Evolutionary conservation across 129 eudicot genomes (phyloP), one percentile per base, ranked within the genome.

Genomic region (Lactuca saligna): DNA sequence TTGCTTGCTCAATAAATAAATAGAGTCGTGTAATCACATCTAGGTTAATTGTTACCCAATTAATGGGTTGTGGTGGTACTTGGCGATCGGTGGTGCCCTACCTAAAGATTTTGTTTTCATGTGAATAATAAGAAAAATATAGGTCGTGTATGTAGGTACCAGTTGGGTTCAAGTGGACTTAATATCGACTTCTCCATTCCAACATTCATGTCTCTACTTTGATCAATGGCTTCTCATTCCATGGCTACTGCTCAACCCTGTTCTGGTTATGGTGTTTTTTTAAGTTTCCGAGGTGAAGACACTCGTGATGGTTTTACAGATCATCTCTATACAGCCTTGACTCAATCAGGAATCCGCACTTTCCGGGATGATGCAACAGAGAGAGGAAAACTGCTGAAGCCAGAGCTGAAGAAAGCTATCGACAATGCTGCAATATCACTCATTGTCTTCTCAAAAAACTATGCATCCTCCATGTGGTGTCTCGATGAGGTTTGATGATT

Each of bases 401-500:
- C 58, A 8, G 58, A 70, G 14, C 65, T 70, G 0, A 31, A 44
- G 41, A 70, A 70, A 14, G 75, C 76, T 0, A 72, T 72, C 7
- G 32, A 34, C 7, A 57, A 70, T 65, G 57, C 66, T 0, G 66
- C 66, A 25, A 29, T 70, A 57, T 57, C 66, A 31, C 37, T 70
- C 44, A 57, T 70, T 31, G 66, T 70, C 4, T 70, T 70, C 17
- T 68, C 73, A 12, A 20, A 29, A 17, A 6, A 11, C 9, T 68
- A 68, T 17, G 73, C 64, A 11, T 37, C 73, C 34, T 68, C 73
- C 6, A 20, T 38, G 54, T 68, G 73, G 64, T 55, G 64, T 14
- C 73, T 57, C 5, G 46, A 70, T 42, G 75, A 70, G 65, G 74
- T 57, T 10, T 75, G 44, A 57, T 38, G 68, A 75, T 66, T 39